Percentiles rank a stretch among this genome's conserved stretches.
Evolutionary conservation across 1,284 basidiomycete species (phyloP).

Genomic region (Pholiota adiposa): DNA sequence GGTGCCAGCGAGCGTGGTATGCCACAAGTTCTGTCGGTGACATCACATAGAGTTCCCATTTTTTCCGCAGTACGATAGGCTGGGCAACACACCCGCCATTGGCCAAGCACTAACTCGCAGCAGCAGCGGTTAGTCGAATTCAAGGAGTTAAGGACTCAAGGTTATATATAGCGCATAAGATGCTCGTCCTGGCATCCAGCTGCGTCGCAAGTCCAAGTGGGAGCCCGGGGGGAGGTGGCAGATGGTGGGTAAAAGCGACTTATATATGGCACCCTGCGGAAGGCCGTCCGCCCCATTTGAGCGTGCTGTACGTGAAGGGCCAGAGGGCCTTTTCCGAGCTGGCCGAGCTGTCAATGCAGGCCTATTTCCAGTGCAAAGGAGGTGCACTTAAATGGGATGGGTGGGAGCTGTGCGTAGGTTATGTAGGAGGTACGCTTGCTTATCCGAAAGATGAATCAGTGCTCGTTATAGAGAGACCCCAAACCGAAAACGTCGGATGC

Average conservation of each 20-base stretch:
- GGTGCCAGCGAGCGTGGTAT: background rate
- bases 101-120: background rate
- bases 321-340: background rate
- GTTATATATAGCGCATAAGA: background rate
- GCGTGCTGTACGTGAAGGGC: background rate
- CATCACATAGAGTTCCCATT: too few relatives aligned
- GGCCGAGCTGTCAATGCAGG: background rate
- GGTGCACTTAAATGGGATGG: background rate
- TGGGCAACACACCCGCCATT: background rate
- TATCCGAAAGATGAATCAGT: too few relatives aligned
- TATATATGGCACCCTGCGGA: background rate
- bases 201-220: background rate
- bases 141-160: background rate
- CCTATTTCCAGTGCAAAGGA: background rate
- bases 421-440: too few relatives aligned
- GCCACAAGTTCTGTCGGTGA: background rate
- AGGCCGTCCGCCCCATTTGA: background rate
- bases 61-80: background rate
- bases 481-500: background rate
- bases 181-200: too few relatives aligned
- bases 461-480: too few relatives aligned
- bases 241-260: background rate
- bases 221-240: constrained; percentile 1
- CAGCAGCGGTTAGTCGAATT: too few relatives aligned
- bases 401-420: background rate